Percentiles rank a stretch among this genome's conserved stretches.
phyloP scores from a whole-genome alignment of 1,139 yeast genomes.

The Debaryomycetaceae sp. region DNA sequence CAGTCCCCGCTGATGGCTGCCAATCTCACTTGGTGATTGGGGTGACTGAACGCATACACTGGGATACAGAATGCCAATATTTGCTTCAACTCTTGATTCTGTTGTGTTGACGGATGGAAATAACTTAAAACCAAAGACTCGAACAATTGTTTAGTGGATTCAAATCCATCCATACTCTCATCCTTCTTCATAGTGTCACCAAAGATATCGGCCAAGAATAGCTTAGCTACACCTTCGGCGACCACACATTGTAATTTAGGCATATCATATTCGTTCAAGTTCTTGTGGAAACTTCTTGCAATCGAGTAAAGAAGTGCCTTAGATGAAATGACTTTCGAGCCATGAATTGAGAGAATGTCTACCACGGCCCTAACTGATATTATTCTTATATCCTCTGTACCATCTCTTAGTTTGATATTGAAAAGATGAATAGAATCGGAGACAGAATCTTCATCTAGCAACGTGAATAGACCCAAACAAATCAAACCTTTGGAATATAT shows the following conservation, averaged over 20 bases:
- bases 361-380: slow-evolving; percentile 68
- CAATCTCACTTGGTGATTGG: slow-evolving; percentile 67
- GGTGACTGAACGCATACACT: slow-evolving; percentile 80
- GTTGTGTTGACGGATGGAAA: slow-evolving; percentile 63
- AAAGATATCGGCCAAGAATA: slow-evolving; percentile 74
- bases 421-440: slow-evolving; percentile 56
- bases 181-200: slow-evolving; percentile 49
- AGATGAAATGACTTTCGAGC: slow-evolving; percentile 60
- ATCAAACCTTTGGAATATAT: slow-evolving; percentile 64
- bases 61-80: slow-evolving; percentile 87
- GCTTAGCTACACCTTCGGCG: slow-evolving; percentile 84
- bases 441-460: slow-evolving; percentile 66
- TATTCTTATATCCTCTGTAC: slow-evolving; percentile 55
- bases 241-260: slow-evolving; percentile 74
- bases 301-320: slow-evolving; percentile 44
- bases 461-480: slow-evolving; percentile 77
- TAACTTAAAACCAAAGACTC: slow-evolving; percentile 71
- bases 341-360: slow-evolving; percentile 77
- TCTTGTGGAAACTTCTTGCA: slow-evolving; percentile 66
- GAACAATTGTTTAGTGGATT: slow-evolving; percentile 45
- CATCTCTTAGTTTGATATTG: slow-evolving; percentile 60
- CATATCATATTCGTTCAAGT: slow-evolving; percentile 53
- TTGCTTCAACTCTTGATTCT: slow-evolving; percentile 70
- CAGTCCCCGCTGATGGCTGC: slow-evolving; percentile 67
- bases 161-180: slow-evolving; percentile 20